phyloP scores from a whole-genome alignment of 2,329 filamentous ascomycete species.

The Arthrinium phaeospermum region DNA sequence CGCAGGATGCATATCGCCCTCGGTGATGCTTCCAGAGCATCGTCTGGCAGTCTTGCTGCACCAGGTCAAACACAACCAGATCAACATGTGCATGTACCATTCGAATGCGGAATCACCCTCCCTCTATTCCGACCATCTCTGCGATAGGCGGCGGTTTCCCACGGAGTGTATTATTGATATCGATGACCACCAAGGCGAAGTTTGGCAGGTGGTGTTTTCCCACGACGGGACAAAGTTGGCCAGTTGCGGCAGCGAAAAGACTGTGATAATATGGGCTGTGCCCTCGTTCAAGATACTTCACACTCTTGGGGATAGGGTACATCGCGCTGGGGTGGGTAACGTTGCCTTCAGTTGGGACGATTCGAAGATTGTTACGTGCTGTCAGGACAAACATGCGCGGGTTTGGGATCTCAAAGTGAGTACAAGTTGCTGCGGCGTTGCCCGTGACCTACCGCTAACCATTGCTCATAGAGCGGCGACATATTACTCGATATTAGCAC shows the following conservation, averaged over 20 bases:
- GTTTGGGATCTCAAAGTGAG: constrained; percentile 76
- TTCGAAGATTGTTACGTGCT: constrained; percentile 83
- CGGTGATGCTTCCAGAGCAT: constrained; percentile 95
- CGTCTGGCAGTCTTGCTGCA: constrained; percentile 81
- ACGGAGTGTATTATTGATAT: constrained; percentile 73
- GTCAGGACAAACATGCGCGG: constrained; percentile 72
- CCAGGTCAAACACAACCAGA: constrained; percentile 83
- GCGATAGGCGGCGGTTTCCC: constrained; percentile 81
- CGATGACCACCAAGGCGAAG: constrained; percentile 76
- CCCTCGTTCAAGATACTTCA: constrained; percentile 69
- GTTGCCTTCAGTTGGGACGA: constrained; percentile 94
- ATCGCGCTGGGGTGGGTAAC: constrained; percentile 76
- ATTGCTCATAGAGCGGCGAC: background rate
- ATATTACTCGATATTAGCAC: constrained; percentile 33
- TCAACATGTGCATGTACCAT: constrained; percentile 85
- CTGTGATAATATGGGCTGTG: constrained; percentile 84
- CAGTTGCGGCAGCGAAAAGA: constrained; percentile 77
- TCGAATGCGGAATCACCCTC: constrained; percentile 81
- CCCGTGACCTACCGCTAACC: background rate
- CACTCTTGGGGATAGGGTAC: constrained; percentile 63
- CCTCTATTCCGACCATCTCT: constrained; percentile 86
- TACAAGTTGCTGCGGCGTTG: constrained; percentile 21
- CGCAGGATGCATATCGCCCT: constrained; percentile 86
- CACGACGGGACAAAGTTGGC: constrained; percentile 84
- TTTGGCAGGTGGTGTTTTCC: constrained; percentile 92